A percentile compares a stretch with the other conserved stretches of the same genome.
Conservation (phyloP, 148 eudicot genomes). For the Pouteria glomerata region DNA sequence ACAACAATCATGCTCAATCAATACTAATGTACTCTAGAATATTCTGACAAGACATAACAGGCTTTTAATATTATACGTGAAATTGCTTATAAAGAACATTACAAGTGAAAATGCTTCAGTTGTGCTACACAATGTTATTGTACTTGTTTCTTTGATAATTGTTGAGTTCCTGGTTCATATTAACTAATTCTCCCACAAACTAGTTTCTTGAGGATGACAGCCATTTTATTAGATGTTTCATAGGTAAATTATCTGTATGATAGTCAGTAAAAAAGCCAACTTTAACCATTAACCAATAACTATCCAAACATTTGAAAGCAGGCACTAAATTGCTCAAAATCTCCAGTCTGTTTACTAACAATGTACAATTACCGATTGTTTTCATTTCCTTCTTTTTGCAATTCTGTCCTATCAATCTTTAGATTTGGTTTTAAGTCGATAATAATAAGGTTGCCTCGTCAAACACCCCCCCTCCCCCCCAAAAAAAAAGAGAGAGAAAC, state of each 20-base stretch:
- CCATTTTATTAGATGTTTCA: not conserved
- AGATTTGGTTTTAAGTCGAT: not conserved
- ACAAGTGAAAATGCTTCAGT: too few relatives aligned
- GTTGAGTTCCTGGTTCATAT: not conserved
- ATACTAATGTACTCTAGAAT: too few relatives aligned
- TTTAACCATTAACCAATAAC: too few relatives aligned
- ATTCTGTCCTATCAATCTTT: not conserved
- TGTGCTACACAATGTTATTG: not conserved
- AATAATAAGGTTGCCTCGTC: not conserved
- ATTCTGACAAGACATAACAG: too few relatives aligned
- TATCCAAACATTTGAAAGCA: too few relatives aligned
- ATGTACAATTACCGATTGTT: not conserved
- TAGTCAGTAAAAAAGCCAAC: too few relatives aligned
- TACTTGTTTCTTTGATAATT: not conserved
- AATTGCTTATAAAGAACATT: too few relatives aligned
- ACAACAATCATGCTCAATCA: too few relatives aligned
- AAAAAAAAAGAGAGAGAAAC: not conserved
- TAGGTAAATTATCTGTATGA: too few relatives aligned
- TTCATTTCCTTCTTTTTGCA: not conserved
- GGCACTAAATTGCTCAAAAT: too few relatives aligned
- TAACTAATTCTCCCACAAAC: not conserved
- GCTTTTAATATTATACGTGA: too few relatives aligned
- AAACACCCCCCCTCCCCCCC: too few relatives aligned
- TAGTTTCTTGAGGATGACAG: not conserved
- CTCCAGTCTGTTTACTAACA: not conserved